Conservation (phyloP, 495 filamentous ascomycete species). For the Rusavskia elegans region DNA sequence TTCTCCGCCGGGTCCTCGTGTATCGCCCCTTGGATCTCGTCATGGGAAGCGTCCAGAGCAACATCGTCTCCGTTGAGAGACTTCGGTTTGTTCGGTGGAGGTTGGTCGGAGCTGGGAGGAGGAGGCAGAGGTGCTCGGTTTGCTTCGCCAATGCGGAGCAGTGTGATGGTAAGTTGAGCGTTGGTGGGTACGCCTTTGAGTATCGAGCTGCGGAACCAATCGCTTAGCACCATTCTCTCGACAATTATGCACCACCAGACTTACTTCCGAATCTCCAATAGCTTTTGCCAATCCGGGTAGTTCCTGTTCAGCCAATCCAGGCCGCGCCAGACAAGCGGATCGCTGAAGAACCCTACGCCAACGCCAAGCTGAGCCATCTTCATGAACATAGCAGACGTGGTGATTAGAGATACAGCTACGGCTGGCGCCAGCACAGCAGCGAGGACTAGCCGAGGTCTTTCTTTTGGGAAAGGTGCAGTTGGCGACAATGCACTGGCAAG, state of each 20-base stretch:
- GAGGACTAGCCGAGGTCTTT: conserved; percentile 45
- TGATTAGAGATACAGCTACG: conserved; percentile 40
- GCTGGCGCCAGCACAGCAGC: conserved; percentile 42
- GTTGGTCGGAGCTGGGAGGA: conserved; percentile 41
- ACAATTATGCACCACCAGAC: not conserved
- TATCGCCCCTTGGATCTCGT: conserved; percentile 13
- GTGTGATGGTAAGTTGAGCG: conserved; percentile 69
- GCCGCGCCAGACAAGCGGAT: conserved; percentile 48
- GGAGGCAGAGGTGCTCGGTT: conserved; percentile 71
- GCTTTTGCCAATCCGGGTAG: conserved; percentile 60
- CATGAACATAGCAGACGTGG: conserved; percentile 57
- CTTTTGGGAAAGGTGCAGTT: conserved; percentile 55
- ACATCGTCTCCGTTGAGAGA: conserved; percentile 14
- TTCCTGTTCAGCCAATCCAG: conserved; percentile 46
- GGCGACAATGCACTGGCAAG: conserved; percentile 50
- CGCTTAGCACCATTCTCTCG: not conserved
- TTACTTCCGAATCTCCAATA: conserved; percentile 54
- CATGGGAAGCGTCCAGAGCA: conserved; percentile 15
- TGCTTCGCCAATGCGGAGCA: conserved; percentile 72
- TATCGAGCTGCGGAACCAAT: conserved; percentile 36
- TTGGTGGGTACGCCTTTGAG: conserved; percentile 81
- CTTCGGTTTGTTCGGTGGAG: conserved; percentile 35
- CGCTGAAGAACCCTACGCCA: conserved; percentile 67
- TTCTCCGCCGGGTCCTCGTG: conserved; percentile 19
- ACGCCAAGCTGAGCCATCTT: conserved; percentile 49